These are phyloP conservation scores for Cercospora sp. DNA, from an alignment of 2,329 filamentous ascomycete genomes.

Conservation along the genomic window DNA sequence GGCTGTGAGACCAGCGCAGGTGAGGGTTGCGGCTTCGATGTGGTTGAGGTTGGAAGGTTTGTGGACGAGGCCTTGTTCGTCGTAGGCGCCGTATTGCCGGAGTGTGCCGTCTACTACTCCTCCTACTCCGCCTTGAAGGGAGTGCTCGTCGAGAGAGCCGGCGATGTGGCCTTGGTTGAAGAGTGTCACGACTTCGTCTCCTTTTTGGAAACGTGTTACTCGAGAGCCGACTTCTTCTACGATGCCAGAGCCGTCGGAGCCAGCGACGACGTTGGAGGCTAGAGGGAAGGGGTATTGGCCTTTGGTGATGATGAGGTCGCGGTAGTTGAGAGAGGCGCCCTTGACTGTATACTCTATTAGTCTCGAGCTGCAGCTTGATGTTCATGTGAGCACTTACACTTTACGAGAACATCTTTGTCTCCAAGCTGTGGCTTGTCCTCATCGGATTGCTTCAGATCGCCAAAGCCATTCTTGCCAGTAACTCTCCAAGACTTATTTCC, in stretches of 20 bases:
- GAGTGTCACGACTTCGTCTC: constrained; percentile 61
- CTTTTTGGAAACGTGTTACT: constrained; percentile 58
- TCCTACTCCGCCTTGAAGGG: constrained; percentile 61
- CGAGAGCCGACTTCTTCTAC: constrained; percentile 56
- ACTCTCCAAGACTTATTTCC: constrained; percentile 53
- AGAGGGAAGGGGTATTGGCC: constrained; percentile 49
- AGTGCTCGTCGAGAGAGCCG: constrained; percentile 46
- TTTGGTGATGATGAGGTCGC: constrained; percentile 51
- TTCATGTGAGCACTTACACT: constrained; percentile 44
- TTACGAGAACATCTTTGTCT: constrained; percentile 71
- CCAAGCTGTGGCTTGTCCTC: constrained; percentile 60
- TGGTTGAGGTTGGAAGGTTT: constrained; percentile 59
- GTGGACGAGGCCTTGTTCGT: constrained; percentile 65
- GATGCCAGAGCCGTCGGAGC: constrained; percentile 55
- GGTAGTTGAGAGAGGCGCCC: constrained; percentile 52
- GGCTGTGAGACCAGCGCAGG: constrained; percentile 50
- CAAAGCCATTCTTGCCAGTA: constrained; percentile 57
- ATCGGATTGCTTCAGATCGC: constrained; percentile 59
- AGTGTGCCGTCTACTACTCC: constrained; percentile 68
- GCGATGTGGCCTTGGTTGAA: constrained; percentile 62
- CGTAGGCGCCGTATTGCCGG: constrained; percentile 66
- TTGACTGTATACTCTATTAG: constrained; percentile 41
- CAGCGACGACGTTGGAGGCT: constrained; percentile 46
- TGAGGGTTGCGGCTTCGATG: constrained; percentile 50
- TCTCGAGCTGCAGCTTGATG: too few species aligned